Base-by-base conservation (phyloP, 108 stramenopile species). In the Mediolabrus comicus region DNA sequence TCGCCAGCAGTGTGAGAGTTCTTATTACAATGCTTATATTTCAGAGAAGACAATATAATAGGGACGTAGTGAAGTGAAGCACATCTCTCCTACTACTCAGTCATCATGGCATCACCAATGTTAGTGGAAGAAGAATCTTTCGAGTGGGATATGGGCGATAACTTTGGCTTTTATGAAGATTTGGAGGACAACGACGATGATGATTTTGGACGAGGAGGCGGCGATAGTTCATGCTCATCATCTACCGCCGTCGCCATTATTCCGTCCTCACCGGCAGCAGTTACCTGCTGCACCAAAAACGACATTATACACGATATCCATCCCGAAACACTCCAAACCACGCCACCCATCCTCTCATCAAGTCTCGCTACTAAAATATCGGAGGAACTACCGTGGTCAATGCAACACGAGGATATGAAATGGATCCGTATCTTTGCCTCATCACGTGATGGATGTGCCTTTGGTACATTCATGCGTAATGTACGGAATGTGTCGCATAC, bases 341-440 rank as follows among this genome's bases (percentile, higher is more conserved):
- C 17, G 22, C 46, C 22, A 25, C 72, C 65, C 11, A 67, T 73
- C 55, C 54, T 73, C 1, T 31, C 72, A 2, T 12, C 38, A n/a
- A 11, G 13, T 2, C 38, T 67, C 0, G 33, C 67, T 2, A 39
- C 67, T 3, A 13, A 24, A 25, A 25, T 73, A 12, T 2, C 31
- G 3, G 62, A 64, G 12, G 31, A 69, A 0, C 62, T 69, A 19
- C 69, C 69, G 14, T 63, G 60, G 69, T 49, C 66, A 36, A n/a
- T 73, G 29, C 65, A 73, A 30, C n/a, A n/a, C n/a, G n/a, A n/a
- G n/a, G 57, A 73, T 19, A 43, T 24, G 53, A 39, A 58, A n/a
- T 73, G 72, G 72, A 17, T 25, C 1, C 55, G 72, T 2, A 32
- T 73, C 31, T 73, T 59, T n/a, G 8, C n/a, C 26, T 68, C 66